Conservation (phyloP, 2,329 filamentous ascomycete genomes). For the Zymoseptoria tritici region DNA sequence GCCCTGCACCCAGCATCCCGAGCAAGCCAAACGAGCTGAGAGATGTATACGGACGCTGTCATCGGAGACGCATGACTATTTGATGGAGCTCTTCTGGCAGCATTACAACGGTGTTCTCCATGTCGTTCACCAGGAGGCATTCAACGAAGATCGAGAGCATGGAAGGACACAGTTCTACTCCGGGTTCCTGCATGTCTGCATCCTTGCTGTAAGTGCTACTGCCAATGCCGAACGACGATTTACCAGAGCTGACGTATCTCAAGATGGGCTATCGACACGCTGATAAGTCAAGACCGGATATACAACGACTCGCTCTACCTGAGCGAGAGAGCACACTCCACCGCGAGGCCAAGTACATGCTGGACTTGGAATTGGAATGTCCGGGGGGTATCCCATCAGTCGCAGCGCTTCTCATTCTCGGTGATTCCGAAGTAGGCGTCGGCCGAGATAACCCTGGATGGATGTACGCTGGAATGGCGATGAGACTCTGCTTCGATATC, state of each 20-base stretch:
- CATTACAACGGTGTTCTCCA: slow-evolving; percentile 23
- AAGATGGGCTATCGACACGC: slow-evolving; percentile 20
- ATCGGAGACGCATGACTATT: slow-evolving; percentile 20
- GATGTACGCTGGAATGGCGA: slow-evolving; percentile 24
- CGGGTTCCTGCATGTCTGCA: slow-evolving; percentile 23
- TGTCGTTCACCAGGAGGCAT: slow-evolving; percentile 21
- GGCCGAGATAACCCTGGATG: slow-evolving; percentile 22
- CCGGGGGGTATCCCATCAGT: slow-evolving; percentile 22
- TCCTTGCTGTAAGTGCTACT: slow-evolving; percentile 11
- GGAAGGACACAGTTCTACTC: slow-evolving; percentile 21
- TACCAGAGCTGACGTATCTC: not conserved
- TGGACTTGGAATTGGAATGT: slow-evolving; percentile 21
- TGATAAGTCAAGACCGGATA: slow-evolving; percentile 19
- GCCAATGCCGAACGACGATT: not conserved
- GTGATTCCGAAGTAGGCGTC: slow-evolving; percentile 19
- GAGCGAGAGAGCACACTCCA: slow-evolving; percentile 21
- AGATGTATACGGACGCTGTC: slow-evolving; percentile 19
- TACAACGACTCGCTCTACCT: slow-evolving; percentile 18
- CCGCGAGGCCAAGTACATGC: slow-evolving; percentile 22
- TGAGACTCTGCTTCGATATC: slow-evolving; percentile 21
- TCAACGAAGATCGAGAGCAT: slow-evolving; percentile 18
- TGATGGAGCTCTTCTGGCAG: slow-evolving; percentile 22
- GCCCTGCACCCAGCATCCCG: slow-evolving; percentile 6
- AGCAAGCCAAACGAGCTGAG: slow-evolving; percentile 19
- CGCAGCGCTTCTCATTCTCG: slow-evolving; percentile 20